A percentile compares a stretch with the other conserved stretches of the same genome.
These are phyloP conservation scores for Penicillium manginii DNA, from an alignment of 495 filamentous ascomycete species.

Conservation along the genomic window DNA sequence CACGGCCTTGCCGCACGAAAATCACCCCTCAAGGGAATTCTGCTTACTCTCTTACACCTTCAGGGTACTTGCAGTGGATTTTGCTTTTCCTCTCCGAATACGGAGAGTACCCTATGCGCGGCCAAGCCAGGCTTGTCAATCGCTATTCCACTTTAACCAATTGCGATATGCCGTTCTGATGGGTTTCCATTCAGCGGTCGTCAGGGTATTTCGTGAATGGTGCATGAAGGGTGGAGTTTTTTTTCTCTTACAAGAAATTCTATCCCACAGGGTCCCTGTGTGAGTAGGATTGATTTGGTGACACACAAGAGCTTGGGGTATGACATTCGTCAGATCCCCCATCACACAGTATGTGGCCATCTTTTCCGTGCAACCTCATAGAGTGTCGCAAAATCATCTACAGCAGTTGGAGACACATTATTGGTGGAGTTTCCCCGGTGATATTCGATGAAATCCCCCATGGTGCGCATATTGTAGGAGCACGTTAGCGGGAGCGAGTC, in stretches of 20 bases:
- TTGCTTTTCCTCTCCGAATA: background rate
- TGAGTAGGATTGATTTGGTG: background rate
- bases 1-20: background rate
- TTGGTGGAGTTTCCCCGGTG: background rate
- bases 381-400: background rate
- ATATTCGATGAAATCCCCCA: constrained; percentile 5
- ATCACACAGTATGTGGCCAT: background rate
- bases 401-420: background rate
- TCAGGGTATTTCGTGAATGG: background rate
- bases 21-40: background rate
- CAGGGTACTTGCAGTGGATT: constrained; percentile 4
- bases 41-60: background rate
- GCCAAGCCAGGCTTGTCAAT: background rate
- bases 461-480: constrained; percentile 13
- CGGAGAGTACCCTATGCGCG: background rate
- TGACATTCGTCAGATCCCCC: background rate
- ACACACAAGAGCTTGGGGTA: background rate
- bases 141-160: background rate
- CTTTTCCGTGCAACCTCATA: constrained; percentile 4
- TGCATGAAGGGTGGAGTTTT: background rate
- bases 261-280: background rate
- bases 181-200: background rate
- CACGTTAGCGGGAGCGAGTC: constrained; percentile 7
- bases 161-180: background rate
- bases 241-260: background rate